Evolutionary conservation across 176 grass and related monocot species (phyloP), one percentile per base, ranked within the genome.

Genomic region (Poa annua): DNA sequence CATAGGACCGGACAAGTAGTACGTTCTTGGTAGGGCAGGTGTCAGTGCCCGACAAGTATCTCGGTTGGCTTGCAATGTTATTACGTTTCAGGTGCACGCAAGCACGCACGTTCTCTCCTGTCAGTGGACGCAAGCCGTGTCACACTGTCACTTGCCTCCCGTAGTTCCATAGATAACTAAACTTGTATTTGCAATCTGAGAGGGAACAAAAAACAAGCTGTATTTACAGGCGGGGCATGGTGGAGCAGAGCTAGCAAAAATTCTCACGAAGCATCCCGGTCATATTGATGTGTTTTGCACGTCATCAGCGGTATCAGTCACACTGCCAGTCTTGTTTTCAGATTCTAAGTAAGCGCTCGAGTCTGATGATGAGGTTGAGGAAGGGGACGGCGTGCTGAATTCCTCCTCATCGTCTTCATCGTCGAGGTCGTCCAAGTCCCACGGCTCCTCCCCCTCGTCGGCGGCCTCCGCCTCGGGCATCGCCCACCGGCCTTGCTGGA

Each of bases 401-500:
- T 82, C 83, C 62, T 85, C 79, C 0, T 61, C 92, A 0, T 87
- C 84, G 8, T 42, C 41, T 52, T 76, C 41, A n/a, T 95, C 80
- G 0, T 86, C 81, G 0, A 85, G 76, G 22, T 95, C 92, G 42
- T 93, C 80, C 60, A 96, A 99, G 77, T 54, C 77, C 96, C 90
- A 92, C 11, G 88, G 79, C 41, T 90, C 83, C 4, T 96, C 70
- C 14, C 22, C 24, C 1, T 73, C 69, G 0, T 11, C 86, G 2
- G 78, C 86, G 5, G 5, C 79, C 10, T 63, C 83, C 45, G 66
- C 81, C 59, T 90, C 83, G 2, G 89, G 91, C 85, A 96, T 90
- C 81, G 77, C 84, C 97, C 93, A 99, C 56, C 77, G 78, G 34
- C 96, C 93, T 63, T 90, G 89, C 54, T 29, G 67, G 66, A 96